These are phyloP conservation scores for Noccaea bulbosa DNA, from an alignment of 345 rosid species.

Conservation along the genomic window DNA sequence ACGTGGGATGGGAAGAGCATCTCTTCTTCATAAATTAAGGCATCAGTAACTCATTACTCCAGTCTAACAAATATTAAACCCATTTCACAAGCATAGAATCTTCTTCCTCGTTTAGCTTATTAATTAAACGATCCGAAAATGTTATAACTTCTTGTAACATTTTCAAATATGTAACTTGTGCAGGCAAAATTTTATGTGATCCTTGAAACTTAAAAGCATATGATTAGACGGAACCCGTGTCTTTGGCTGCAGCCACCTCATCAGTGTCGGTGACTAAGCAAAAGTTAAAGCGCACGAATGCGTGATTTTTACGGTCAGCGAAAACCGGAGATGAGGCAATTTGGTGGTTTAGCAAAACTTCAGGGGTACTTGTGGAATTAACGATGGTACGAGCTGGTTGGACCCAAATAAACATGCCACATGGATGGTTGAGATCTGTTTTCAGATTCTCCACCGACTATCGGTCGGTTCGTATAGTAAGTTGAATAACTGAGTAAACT, in stretches of 20 bases:
- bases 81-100: conserved; percentile 41
- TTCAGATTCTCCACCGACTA: conserved; percentile 45
- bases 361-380: neutral
- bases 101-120: conserved; percentile 22
- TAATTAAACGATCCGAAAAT: neutral
- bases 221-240: conserved; percentile 27
- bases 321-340: conserved; percentile 22
- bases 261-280: conserved; percentile 39
- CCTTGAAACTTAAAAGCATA: neutral
- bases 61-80: conserved; percentile 6
- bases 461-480: conserved; percentile 28
- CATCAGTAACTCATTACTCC: conserved; percentile 32
- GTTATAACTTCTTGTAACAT: neutral
- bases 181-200: neutral
- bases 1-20: conserved; percentile 28
- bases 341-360: neutral
- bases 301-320: conserved; percentile 24
- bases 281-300: conserved; percentile 23
- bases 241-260: neutral
- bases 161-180: neutral
- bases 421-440: conserved; percentile 33
- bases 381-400: conserved; percentile 10
- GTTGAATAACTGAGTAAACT: conserved; percentile 10
- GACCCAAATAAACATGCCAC: conserved; percentile 20
- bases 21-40: conserved; percentile 43